Evolutionary conservation across 129 eudicot genomes (phyloP).

Genomic region (Kitagawia praeruptora): DNA sequence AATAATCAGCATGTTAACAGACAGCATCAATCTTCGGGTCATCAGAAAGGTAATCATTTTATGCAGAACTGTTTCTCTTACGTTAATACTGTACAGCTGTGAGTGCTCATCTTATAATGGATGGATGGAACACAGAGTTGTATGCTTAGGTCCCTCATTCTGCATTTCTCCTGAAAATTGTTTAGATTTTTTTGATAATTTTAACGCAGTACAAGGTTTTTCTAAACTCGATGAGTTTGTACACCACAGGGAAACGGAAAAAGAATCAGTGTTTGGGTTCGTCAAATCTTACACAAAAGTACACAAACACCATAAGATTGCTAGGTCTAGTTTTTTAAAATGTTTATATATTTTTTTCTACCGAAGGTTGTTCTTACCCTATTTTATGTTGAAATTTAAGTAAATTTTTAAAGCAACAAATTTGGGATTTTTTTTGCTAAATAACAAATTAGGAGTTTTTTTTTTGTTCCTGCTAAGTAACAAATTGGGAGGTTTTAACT

Average conservation of each 20-base stretch:
- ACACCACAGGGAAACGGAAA: not conserved
- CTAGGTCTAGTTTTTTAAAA: too few species aligned
- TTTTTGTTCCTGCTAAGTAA: too few species aligned
- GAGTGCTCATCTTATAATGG: not conserved
- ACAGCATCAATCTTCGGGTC: conserved; percentile 48
- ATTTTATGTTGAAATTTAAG: too few species aligned
- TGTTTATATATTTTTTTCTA: too few species aligned
- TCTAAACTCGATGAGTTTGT: not conserved
- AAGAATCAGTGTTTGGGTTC: not conserved
- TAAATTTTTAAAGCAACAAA: not conserved
- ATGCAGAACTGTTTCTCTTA: not conserved
- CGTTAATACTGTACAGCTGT: not conserved
- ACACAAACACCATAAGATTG: not conserved
- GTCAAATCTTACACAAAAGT: not conserved
- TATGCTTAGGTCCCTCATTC: not conserved
- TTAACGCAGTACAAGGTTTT: not conserved
- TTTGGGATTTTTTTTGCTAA: too few species aligned
- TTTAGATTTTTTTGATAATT: not conserved
- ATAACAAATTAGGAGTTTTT: not conserved
- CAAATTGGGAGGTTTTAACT: not conserved
- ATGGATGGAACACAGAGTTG: not conserved
- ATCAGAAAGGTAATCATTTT: conserved; percentile 59
- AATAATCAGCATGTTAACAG: conserved; percentile 41
- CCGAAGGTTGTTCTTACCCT: not conserved
- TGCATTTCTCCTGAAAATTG: not conserved